Evolutionary conservation across 768 basidiomycete species (phyloP), one percentile per base, ranked within the genome.

Genomic region (Cytidiella melzeri): DNA sequence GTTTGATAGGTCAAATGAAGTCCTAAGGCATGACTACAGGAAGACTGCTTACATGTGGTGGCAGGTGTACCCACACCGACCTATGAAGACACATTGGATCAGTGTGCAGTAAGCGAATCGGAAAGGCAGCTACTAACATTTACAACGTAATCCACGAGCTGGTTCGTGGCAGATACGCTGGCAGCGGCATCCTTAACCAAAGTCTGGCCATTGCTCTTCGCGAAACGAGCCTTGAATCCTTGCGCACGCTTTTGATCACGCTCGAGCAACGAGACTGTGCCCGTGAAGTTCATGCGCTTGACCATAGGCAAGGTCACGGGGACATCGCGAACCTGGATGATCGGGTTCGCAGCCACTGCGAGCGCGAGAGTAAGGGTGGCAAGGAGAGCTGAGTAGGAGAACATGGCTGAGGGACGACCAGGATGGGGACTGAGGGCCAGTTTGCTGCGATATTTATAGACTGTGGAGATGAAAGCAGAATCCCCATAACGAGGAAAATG

Each of bases 181-280:
- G 50, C 46, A 48, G 52, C 55, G 45, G 57, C 49, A 27, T 45
- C 41, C 9, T 27, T 36, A 20, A 11, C 19, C 24, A 25, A 43
- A 18, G 51, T 27, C 24, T 55, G 55, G 27, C 60, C 54, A 36
- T 49, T 46, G 5, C 63, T 45, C 43, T 44, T 51, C 54, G 55
- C 50, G 59, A 70, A 69, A 30, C 65, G 61, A 6, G 67, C 70
- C 43, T 67, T 70, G 43, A 84, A 54, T 24, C 67, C 64, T 50
- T 66, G 57, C 10, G 75, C 76, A 52, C 82, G 74, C 24, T 69
- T 66, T 50, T 74, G 70, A 58, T 84, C 83, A 51, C 69, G 72
- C 28, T 68, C 62, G 23, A 81, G 48, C 34, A 86, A 63, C 47
- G 76, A 76, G 52, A 64, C 63, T 11, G 72, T 53, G 52, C 76